A percentile compares a stretch with the other conserved stretches of the same genome.
Evolutionary conservation across 768 basidiomycete genomes (phyloP).

Genomic region (Hypsizygus marmoreus): DNA sequence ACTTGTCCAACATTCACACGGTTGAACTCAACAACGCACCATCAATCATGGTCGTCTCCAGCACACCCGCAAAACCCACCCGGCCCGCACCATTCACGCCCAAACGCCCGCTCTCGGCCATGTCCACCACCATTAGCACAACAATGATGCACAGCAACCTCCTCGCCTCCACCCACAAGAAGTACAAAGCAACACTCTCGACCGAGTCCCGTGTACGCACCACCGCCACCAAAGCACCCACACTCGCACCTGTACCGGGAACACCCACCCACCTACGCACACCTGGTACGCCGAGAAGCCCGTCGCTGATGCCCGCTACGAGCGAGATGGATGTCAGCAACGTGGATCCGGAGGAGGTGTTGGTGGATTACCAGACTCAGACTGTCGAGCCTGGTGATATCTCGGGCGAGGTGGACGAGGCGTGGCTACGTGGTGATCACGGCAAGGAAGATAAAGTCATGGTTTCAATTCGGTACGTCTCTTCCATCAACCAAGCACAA

Average conservation of each 20-base stretch:
- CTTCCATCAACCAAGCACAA: constrained; percentile 1
- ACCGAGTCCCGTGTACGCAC: constrained; percentile 33
- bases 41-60: constrained; percentile 25
- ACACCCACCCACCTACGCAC: constrained; percentile 62
- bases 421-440: constrained; percentile 52
- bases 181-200: constrained; percentile 68
- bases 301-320: constrained; percentile 42
- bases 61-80: constrained; percentile 35
- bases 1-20: too few relatives aligned
- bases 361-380: constrained; percentile 77
- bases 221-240: constrained; percentile 21
- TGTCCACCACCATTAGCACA: too few relatives aligned
- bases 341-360: constrained; percentile 71
- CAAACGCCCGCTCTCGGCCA: constrained; percentile 46
- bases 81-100: constrained; percentile 56
- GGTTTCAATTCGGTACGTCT: constrained; percentile 71
- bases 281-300: constrained; percentile 57
- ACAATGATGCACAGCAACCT: constrained; percentile 22
- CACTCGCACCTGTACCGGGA: constrained; percentile 50
- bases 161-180: constrained; percentile 52
- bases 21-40: too few relatives aligned
- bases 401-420: constrained; percentile 69
- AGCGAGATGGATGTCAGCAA: constrained; percentile 79
- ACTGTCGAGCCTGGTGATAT: constrained; percentile 70
- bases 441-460: constrained; percentile 86